phyloP scores from a whole-genome alignment of 495 filamentous ascomycete species.

The Parathielavia appendiculata region DNA sequence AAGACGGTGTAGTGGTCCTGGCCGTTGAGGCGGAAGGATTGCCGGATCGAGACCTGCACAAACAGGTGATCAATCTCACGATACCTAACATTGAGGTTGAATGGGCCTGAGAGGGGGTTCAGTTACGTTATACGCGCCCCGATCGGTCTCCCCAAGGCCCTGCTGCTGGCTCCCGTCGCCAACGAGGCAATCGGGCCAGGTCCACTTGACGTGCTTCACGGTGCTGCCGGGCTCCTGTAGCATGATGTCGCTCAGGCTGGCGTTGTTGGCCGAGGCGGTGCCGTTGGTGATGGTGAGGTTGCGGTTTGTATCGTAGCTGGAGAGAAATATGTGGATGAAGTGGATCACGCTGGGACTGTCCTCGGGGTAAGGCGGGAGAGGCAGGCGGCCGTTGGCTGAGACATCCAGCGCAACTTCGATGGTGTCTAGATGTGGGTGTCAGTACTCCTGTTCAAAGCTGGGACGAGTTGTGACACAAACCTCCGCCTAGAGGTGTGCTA shows the following conservation, averaged over 20 bases:
- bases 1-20: slow-evolving; percentile 63
- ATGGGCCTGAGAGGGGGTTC: too few relatives aligned
- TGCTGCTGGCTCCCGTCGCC: slow-evolving; percentile 46
- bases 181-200: slow-evolving; percentile 60
- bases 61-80: not conserved
- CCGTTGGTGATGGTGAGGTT: slow-evolving; percentile 69
- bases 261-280: slow-evolving; percentile 48
- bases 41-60: slow-evolving; percentile 57
- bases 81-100: not conserved
- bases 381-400: slow-evolving; percentile 56
- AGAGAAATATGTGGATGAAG: slow-evolving; percentile 63
- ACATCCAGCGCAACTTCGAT: slow-evolving; percentile 64
- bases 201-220: slow-evolving; percentile 65
- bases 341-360: slow-evolving; percentile 51
- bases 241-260: slow-evolving; percentile 58
- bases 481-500: slow-evolving; percentile 60
- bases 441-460: not conserved
- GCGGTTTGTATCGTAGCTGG: slow-evolving; percentile 51
- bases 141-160: slow-evolving; percentile 28
- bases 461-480: slow-evolving; percentile 34
- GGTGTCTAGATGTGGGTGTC: slow-evolving; percentile 37
- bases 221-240: slow-evolving; percentile 56
- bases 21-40: slow-evolving; percentile 59
- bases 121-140: slow-evolving; percentile 48
- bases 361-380: slow-evolving; percentile 49